Evolutionary conservation across 208 protist species (phyloP).

Genomic region (Trypanosoma platydactyli): DNA sequence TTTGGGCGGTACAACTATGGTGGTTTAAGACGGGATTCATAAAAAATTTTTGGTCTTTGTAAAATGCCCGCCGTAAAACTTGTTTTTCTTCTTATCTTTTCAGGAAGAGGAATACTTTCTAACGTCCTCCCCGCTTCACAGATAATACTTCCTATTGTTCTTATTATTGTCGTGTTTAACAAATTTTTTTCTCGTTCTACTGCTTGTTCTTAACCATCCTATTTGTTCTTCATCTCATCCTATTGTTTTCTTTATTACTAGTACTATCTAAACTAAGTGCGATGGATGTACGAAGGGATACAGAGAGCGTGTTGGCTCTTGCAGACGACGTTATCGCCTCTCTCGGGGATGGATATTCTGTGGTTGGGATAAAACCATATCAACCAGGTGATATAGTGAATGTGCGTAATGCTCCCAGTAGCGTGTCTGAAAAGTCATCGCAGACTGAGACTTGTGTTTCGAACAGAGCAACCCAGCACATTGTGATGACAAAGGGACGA

Average conservation of each 20-base stretch:
- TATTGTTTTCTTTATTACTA: constrained; percentile 12
- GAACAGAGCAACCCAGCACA: constrained; percentile 10
- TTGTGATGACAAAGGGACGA: not conserved
- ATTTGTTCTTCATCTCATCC: too few species aligned
- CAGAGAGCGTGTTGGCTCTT: constrained; percentile 25
- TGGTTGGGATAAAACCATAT: not conserved
- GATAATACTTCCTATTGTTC: not conserved
- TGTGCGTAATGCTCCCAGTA: not conserved
- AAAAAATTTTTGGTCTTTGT: constrained; percentile 12
- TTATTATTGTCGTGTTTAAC: constrained; percentile 1
- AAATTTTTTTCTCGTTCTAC: constrained; percentile 9
- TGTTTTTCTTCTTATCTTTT: constrained; percentile 25
- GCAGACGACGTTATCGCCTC: constrained; percentile 29
- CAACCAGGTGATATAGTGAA: not conserved
- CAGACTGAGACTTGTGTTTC: constrained; percentile 18
- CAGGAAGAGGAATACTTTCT: too few species aligned
- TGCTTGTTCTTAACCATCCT: too few species aligned
- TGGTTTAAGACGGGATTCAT: constrained; percentile 72
- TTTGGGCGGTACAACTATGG: constrained; percentile 82
- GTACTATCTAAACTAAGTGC: not conserved
- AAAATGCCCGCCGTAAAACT: too few species aligned
- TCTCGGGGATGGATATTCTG: not conserved
- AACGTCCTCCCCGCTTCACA: too few species aligned
- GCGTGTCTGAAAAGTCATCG: not conserved
- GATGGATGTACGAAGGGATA: constrained; percentile 20